Conservation (phyloP, 352 stramenopile genomes). For the Phytophthora crassamura region DNA sequence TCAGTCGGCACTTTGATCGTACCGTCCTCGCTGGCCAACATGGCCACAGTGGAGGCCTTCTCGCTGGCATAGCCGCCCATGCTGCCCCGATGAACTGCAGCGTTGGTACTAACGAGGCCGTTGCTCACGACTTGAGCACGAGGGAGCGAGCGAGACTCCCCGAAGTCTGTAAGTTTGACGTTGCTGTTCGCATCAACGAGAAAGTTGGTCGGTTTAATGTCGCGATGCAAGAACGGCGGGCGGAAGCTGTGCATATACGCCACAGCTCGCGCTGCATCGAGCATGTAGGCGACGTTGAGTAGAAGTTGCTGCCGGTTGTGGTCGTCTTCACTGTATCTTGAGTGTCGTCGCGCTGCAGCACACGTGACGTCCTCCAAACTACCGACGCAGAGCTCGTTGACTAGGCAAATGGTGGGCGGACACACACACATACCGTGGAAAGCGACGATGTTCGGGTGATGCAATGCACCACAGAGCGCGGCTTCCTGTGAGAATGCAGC, state of each 20-base stretch:
- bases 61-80: slow-evolving; percentile 19
- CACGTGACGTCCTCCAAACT: slow-evolving; percentile 64
- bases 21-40: slow-evolving; percentile 29
- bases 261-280: slow-evolving; percentile 69
- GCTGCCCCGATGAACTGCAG: slow-evolving; percentile 13
- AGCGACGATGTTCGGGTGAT: slow-evolving; percentile 69
- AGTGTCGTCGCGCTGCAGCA: slow-evolving; percentile 40
- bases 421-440: slow-evolving; percentile 76
- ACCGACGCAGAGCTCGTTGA: slow-evolving; percentile 70
- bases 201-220: slow-evolving; percentile 84
- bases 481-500: slow-evolving; percentile 67
- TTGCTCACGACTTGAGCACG: slow-evolving; percentile 45
- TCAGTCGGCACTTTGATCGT: slow-evolving; percentile 12
- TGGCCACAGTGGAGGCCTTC: slow-evolving; percentile 35
- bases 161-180: slow-evolving; percentile 79
- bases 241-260: slow-evolving; percentile 82
- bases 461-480: slow-evolving; percentile 57
- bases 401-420: slow-evolving; percentile 70
- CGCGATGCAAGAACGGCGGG: slow-evolving; percentile 74
- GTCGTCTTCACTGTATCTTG: slow-evolving; percentile 27
- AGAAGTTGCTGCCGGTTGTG: slow-evolving; percentile 66
- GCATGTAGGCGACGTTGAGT: slow-evolving; percentile 63
- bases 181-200: slow-evolving; percentile 61
- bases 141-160: slow-evolving; percentile 63
- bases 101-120: slow-evolving; percentile 8